phyloP scores from a whole-genome alignment of 805 yeast species.

The Ogataea kodamae region DNA sequence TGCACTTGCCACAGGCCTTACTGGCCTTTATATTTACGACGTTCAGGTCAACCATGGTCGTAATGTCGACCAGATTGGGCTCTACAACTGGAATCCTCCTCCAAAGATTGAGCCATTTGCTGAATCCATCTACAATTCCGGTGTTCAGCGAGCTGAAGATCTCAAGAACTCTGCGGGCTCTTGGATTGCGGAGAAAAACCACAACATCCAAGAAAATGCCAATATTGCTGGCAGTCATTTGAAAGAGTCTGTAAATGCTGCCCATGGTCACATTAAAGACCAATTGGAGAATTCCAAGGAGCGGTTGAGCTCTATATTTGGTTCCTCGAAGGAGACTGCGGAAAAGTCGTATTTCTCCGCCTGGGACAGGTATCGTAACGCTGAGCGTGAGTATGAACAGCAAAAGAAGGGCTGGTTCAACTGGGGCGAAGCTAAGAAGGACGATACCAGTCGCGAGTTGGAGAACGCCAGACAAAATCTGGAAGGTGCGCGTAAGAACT shows the following conservation, averaged over 20 bases:
- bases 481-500: slow-evolving; percentile 31
- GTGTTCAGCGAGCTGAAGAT: slow-evolving; percentile 22
- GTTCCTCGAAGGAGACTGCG: slow-evolving; percentile 22
- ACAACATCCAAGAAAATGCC: slow-evolving; percentile 15
- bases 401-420: slow-evolving; percentile 36
- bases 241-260: slow-evolving; percentile 15
- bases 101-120: slow-evolving; percentile 17
- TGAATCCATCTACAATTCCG: slow-evolving; percentile 15
- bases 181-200: slow-evolving; percentile 22
- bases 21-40: slow-evolving; percentile 29
- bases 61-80: slow-evolving; percentile 23
- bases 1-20: slow-evolving; percentile 26
- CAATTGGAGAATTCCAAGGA: slow-evolving; percentile 16
- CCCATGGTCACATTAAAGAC: slow-evolving; percentile 15
- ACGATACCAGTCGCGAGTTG: slow-evolving; percentile 34
- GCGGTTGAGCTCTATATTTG: slow-evolving; percentile 16
- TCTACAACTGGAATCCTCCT: slow-evolving; percentile 30
- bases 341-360: slow-evolving; percentile 29
- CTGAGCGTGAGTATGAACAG: slow-evolving; percentile 32
- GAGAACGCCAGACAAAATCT: slow-evolving; percentile 35
- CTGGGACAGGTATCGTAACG: slow-evolving; percentile 26
- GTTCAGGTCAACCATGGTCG: slow-evolving; percentile 28
- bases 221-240: slow-evolving; percentile 9
- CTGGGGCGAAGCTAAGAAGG: slow-evolving; percentile 37
- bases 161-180: slow-evolving; percentile 18